These are phyloP conservation scores for Trichoderma gracile DNA, from an alignment of 2,329 filamentous ascomycete genomes.

Conservation along the genomic window DNA sequence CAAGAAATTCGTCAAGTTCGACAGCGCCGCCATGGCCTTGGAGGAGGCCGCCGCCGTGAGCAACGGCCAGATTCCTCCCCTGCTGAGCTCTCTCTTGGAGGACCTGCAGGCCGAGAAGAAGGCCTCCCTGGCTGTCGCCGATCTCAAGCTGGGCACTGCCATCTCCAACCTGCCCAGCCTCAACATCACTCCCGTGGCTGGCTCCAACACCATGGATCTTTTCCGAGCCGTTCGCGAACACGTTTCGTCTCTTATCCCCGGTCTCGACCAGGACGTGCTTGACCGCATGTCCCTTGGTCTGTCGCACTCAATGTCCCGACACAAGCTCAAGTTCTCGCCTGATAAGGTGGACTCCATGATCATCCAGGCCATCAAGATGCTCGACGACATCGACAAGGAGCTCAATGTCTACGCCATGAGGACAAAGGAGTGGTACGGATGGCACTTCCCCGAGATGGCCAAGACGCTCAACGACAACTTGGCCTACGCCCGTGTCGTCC, in stretches of 20 bases:
- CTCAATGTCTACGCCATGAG: constrained; percentile 98
- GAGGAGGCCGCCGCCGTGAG: constrained; percentile 87
- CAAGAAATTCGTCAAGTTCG: constrained; percentile 97
- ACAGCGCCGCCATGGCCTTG: constrained; percentile 85
- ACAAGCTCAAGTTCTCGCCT: constrained; percentile 98
- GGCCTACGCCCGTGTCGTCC: constrained; percentile 85
- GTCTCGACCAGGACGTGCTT: constrained; percentile 79
- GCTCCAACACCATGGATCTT: constrained; percentile 65
- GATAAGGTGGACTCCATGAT: constrained; percentile 99
- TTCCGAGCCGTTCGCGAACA: constrained; percentile 94
- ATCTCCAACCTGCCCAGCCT: constrained; percentile 91
- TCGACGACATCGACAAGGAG: constrained; percentile 98
- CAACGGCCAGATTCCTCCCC: constrained; percentile 91
- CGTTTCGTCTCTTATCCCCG: constrained; percentile 85
- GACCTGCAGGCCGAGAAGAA: constrained; percentile 98
- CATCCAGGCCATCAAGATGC: constrained; percentile 88
- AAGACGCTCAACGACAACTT: constrained; percentile 97
- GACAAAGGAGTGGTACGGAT: constrained; percentile 99
- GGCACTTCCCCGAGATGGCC: constrained; percentile 98
- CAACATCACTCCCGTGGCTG: constrained; percentile 78
- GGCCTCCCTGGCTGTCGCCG: constrained; percentile 87
- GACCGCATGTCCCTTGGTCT: constrained; percentile 95
- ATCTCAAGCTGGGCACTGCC: constrained; percentile 86
- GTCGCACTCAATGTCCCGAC: constrained; percentile 91
- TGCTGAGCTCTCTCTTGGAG: constrained; percentile 79